phyloP scores from a whole-genome alignment of 768 basidiomycete genomes.

The Leccinum aurantiacum region DNA sequence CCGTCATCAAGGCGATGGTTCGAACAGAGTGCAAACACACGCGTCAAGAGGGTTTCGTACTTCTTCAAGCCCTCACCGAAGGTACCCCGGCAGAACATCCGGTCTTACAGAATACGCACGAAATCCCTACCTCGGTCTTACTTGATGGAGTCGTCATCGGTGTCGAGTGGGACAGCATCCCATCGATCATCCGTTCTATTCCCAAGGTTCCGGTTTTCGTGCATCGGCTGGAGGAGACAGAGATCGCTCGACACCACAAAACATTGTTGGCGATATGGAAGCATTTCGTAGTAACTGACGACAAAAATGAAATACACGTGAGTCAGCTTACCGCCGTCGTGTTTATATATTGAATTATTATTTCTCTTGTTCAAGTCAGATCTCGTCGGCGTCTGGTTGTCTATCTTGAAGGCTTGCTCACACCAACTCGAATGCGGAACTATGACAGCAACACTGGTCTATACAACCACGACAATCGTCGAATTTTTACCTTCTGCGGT shows the following conservation, averaged over 20 bases:
- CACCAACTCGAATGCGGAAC: slow-evolving; percentile 42
- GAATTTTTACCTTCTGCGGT: slow-evolving; percentile 33
- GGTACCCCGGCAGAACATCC: slow-evolving; percentile 8
- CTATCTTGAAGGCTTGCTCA: slow-evolving; percentile 52
- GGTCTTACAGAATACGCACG: slow-evolving; percentile 7
- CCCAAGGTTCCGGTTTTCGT: slow-evolving; percentile 27
- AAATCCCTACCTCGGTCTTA: slow-evolving; percentile 36
- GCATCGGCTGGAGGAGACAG: slow-evolving; percentile 37
- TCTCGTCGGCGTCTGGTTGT: slow-evolving; percentile 51
- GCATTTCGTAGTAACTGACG: slow-evolving; percentile 21
- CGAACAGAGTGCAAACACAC: slow-evolving; percentile 23
- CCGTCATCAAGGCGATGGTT: slow-evolving; percentile 41
- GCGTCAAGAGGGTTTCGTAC: slow-evolving; percentile 32
- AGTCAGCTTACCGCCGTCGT: slow-evolving; percentile 11
- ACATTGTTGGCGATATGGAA: slow-evolving; percentile 41
- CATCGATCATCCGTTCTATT: slow-evolving; percentile 29
- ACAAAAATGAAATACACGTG: slow-evolving; percentile 26
- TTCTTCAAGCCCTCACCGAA: slow-evolving; percentile 40
- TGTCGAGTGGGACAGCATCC: slow-evolving; percentile 26
- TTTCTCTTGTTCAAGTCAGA: slow-evolving; percentile 31
- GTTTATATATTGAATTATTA: not conserved
- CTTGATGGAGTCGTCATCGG: slow-evolving; percentile 47
- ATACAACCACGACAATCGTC: slow-evolving; percentile 36
- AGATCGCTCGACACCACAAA: slow-evolving; percentile 42
- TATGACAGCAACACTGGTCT: slow-evolving; percentile 34